These are phyloP conservation scores for Pythium rhizo-oryzae DNA, from an alignment of 352 stramenopile genomes.

Conservation along the genomic window DNA sequence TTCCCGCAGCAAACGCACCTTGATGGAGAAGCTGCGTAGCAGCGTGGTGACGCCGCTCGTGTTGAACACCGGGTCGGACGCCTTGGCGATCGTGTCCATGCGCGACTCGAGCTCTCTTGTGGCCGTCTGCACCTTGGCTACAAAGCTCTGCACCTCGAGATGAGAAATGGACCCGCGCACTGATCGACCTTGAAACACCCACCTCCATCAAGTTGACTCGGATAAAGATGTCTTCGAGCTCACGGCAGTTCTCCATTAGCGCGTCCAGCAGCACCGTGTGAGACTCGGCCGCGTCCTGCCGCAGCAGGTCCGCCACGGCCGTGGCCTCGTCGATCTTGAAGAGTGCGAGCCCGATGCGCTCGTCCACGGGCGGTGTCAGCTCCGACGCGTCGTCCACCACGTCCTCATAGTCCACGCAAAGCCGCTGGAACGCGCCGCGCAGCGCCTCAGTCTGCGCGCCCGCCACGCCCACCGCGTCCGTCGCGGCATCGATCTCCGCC, in stretches of 20 bases:
- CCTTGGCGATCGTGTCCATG: constrained; percentile 53
- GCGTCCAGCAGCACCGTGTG: constrained; percentile 55
- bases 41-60: constrained; percentile 54
- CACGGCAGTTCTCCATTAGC: constrained; percentile 67
- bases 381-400: constrained; percentile 64
- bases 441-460: constrained; percentile 31
- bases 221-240: constrained; percentile 82
- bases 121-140: constrained; percentile 52
- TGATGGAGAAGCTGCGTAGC: constrained; percentile 68
- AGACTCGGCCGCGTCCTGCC: constrained; percentile 48
- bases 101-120: constrained; percentile 71
- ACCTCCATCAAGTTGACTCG: constrained; percentile 80
- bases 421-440: constrained; percentile 51
- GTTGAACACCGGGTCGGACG: constrained; percentile 64
- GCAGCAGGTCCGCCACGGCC: constrained; percentile 50
- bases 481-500: neutral
- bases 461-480: neutral
- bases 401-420: constrained; percentile 75
- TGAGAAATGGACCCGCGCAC: too few relatives aligned
- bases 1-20: constrained; percentile 36
- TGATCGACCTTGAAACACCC: neutral
- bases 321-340: constrained; percentile 86
- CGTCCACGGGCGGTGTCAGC: constrained; percentile 55
- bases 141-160: constrained; percentile 66
- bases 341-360: constrained; percentile 73